Evolutionary conservation across 768 basidiomycete species (phyloP), one percentile per base, ranked within the genome.

Genomic region (Russula dissimulans): DNA sequence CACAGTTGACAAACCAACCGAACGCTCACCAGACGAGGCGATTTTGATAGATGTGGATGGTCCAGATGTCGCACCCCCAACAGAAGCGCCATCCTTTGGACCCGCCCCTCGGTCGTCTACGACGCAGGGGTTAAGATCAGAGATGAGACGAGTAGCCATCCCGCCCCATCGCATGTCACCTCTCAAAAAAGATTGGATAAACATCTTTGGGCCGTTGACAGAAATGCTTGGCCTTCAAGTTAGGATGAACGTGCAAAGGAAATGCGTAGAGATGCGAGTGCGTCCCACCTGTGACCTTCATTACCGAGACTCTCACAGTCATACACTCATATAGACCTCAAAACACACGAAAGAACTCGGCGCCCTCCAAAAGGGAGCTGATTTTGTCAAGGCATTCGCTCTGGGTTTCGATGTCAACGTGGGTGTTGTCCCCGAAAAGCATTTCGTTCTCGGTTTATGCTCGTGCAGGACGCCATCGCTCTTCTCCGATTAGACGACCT

Each of bases 161-260:
- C 97, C 97, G 12, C 93, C 93, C 9, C 97, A 99, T 72, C 84
- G 97, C 54, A 95, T 97, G 91, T 93, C 94, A 10, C 97, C 97
- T 3, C 73, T 98, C 56, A 95, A 97, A 75, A 91, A 89, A 69
- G 94, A 97, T 65, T 97, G 95, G 95, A 79, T 95, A 52, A 90
- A 89, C 70, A 85, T 97, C 59, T 97, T 98, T 70, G 89, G 92
- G 0, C 97, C 97, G 0, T 76, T 99, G 67, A 95, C 95, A 4
- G 95, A 99, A 77, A 87, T 97, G 65, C 76, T 95, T 69, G 92
- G 89, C 0, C 74, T 99, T 61, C 95, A 97, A 78, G 93, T 99
- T 34, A 81, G 97, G 68, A 98, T 99, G 95, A 99, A 99, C 70
- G 84, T 91, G 10, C 86, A 85, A 69, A 78, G 91, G 68, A 82